Percentiles rank a stretch among this genome's conserved stretches.
Evolutionary conservation across 495 filamentous ascomycete genomes (phyloP).

Genomic region (Bacidia gigantensis): DNA sequence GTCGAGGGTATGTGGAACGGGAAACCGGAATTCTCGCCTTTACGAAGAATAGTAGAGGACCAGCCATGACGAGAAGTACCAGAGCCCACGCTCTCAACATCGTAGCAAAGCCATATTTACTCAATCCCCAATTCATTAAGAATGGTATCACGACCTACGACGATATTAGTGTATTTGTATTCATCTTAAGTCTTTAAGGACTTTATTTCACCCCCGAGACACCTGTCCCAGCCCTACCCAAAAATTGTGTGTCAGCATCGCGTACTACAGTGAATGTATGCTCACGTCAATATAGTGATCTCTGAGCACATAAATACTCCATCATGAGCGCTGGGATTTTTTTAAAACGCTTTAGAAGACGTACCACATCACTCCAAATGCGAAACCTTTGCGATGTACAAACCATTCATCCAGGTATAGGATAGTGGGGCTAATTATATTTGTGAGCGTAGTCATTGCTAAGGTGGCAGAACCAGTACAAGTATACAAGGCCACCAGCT

Average conservation of each 20-base stretch:
- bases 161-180: no score
- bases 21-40: constrained; percentile 41
- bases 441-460: background rate
- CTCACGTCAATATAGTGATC: no score
- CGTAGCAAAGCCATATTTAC: constrained; percentile 38
- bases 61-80: constrained; percentile 32
- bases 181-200: no score
- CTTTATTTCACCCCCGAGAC: no score
- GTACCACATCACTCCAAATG: constrained; percentile 40
- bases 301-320: no score
- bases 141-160: constrained; percentile 42
- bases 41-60: constrained; percentile 42
- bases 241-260: no score
- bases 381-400: constrained; percentile 35
- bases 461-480: background rate
- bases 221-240: constrained; percentile 29
- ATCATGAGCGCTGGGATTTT: no score
- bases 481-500: constrained; percentile 24
- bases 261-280: no score
- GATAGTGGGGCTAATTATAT: constrained; percentile 35
- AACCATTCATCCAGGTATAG: constrained; percentile 49
- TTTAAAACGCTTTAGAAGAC: constrained; percentile 4
- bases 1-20: constrained; percentile 19
- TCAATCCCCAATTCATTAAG: constrained; percentile 36
- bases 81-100: constrained; percentile 42